Percentiles rank a stretch among this genome's conserved stretches.
Evolutionary conservation across 768 basidiomycete genomes (phyloP).

Genomic region (Mycena galopus): DNA sequence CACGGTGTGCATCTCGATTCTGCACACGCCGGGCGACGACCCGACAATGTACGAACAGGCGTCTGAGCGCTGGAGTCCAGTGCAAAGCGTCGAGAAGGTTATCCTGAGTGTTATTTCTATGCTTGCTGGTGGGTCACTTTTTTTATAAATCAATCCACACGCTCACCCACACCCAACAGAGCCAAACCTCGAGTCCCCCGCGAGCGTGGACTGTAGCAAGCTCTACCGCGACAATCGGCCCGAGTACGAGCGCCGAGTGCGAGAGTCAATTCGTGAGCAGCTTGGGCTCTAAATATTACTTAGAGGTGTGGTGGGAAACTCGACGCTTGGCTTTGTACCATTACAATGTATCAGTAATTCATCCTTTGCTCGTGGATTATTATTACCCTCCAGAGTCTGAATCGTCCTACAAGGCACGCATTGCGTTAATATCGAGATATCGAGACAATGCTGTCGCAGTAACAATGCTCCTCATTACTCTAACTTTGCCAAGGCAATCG

Average conservation of each 20-base stretch:
- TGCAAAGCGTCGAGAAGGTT: constrained; percentile 98
- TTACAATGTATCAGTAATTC: no score
- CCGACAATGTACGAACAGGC: constrained; percentile 95
- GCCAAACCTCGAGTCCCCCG: constrained; percentile 97
- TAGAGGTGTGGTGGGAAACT: not conserved
- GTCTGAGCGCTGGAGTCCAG: constrained; percentile 98
- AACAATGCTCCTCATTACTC: no score
- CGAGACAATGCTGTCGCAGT: no score
- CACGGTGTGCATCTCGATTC: constrained; percentile 97
- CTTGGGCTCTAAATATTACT: constrained; percentile 71
- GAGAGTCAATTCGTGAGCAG: constrained; percentile 87
- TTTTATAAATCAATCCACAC: not conserved
- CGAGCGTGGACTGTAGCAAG: constrained; percentile 98
- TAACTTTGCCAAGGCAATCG: no score
- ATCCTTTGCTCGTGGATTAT: no score
- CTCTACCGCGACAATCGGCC: constrained; percentile 90
- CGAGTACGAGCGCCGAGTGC: constrained; percentile 91
- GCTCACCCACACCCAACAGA: constrained; percentile 58
- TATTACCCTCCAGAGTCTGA: no score
- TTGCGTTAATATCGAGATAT: no score
- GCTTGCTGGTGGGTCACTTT: constrained; percentile 80
- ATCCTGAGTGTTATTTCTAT: constrained; percentile 96
- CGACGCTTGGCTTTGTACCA: no score
- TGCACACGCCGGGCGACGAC: constrained; percentile 94
- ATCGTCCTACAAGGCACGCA: no score